A percentile compares a stretch with the other conserved stretches of the same genome.
Evolutionary conservation across 805 yeast genomes (phyloP).

Genomic region (Saturnispora diversa): DNA sequence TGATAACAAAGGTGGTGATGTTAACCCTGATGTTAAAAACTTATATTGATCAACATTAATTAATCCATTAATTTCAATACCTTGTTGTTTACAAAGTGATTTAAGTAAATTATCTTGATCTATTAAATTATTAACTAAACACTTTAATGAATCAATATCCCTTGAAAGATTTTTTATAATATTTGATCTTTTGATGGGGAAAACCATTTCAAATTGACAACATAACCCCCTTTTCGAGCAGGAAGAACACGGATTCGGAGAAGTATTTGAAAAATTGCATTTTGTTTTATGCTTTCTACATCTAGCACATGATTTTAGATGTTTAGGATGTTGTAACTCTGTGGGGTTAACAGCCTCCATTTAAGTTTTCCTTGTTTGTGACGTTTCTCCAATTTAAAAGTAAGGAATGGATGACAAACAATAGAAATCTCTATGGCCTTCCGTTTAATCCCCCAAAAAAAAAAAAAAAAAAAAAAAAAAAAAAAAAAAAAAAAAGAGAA

Average conservation of each 20-base stretch:
- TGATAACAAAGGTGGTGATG: not conserved
- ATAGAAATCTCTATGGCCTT: too few relatives aligned
- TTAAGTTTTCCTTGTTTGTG: too few relatives aligned
- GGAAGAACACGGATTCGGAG: constrained; percentile 50
- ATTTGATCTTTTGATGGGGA: constrained; percentile 42
- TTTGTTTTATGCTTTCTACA: constrained; percentile 62
- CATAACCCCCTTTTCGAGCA: constrained; percentile 44
- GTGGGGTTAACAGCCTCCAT: constrained; percentile 1
- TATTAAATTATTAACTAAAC: constrained; percentile 25
- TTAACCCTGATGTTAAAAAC: not conserved
- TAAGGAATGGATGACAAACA: too few relatives aligned
- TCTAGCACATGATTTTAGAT: constrained; percentile 50
- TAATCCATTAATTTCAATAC: constrained; percentile 27
- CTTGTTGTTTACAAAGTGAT: constrained; percentile 20
- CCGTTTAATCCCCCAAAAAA: too few relatives aligned
- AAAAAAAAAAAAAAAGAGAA: too few relatives aligned
- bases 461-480: too few relatives aligned
- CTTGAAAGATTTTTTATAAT: constrained; percentile 31
- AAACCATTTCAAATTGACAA: constrained; percentile 50
- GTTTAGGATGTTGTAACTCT: constrained; percentile 30
- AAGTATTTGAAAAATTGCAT: constrained; percentile 47
- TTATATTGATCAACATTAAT: constrained; percentile 20
- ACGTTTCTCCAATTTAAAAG: too few relatives aligned
- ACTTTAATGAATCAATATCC: constrained; percentile 27
- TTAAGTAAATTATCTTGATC: constrained; percentile 22